These are phyloP conservation scores for Termitomyces sp. DNA, from an alignment of 768 basidiomycete genomes.

Conservation along the genomic window DNA sequence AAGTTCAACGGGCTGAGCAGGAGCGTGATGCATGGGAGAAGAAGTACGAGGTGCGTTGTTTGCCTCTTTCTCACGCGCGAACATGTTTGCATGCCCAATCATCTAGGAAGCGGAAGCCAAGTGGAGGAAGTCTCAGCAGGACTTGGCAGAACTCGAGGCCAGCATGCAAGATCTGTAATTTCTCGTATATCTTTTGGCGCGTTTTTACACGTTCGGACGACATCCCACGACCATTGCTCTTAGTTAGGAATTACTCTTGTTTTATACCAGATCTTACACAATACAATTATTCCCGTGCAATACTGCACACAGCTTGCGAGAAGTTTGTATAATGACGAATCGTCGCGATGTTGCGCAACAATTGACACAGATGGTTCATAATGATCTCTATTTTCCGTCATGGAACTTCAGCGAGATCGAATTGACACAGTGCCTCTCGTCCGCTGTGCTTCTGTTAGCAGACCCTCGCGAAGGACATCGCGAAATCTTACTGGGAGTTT, in stretches of 20 bases:
- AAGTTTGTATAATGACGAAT: conserved; percentile 1
- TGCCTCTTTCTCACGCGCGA: background rate
- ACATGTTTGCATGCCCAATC: conserved; percentile 2
- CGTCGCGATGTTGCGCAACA: background rate
- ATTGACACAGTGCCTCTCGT: conserved; percentile 90
- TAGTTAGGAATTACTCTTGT: conserved; percentile 6
- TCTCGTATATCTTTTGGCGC: background rate
- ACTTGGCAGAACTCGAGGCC: conserved; percentile 78
- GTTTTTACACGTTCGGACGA: background rate
- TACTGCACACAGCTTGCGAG: conserved; percentile 10
- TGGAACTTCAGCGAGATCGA: conserved; percentile 79
- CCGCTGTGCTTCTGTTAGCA: conserved; percentile 36
- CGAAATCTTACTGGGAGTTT: conserved; percentile 62
- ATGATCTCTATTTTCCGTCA: conserved; percentile 1
- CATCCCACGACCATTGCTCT: background rate
- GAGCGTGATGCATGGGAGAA: conserved; percentile 93
- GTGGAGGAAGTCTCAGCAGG: conserved; percentile 68
- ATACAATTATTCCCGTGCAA: conserved; percentile 2
- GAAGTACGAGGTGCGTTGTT: conserved; percentile 79
- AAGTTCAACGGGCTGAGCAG: conserved; percentile 79
- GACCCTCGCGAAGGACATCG: background rate
- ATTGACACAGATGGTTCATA: background rate
- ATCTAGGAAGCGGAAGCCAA: conserved; percentile 69
- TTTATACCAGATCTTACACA: conserved; percentile 9
- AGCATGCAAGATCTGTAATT: conserved; percentile 70